phyloP scores from a whole-genome alignment of 228 moss, liverwort and hornwort genomes.

The Sphagnum magellanicum region DNA sequence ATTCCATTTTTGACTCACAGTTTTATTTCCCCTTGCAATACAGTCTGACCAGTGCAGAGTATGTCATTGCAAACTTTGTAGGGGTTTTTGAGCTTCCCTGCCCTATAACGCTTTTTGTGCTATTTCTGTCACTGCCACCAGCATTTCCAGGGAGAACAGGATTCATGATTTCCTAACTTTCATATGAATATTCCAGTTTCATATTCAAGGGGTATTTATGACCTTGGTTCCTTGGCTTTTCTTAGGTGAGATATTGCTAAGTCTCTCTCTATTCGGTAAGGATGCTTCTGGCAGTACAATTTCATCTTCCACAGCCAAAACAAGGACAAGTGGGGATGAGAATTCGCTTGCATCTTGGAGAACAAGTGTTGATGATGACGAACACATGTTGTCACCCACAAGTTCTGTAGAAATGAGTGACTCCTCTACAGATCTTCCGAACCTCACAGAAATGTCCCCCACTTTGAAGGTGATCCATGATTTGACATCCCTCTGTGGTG shows the following conservation, averaged over 20 bases:
- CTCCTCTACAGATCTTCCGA: constrained; percentile 11
- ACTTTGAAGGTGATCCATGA: too few species aligned
- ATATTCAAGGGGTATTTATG: not conserved
- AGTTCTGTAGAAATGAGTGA: constrained; percentile 39
- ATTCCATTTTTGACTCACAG: too few species aligned
- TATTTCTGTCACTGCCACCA: too few species aligned
- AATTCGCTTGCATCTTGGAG: constrained; percentile 5
- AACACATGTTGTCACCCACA: constrained; percentile 18
- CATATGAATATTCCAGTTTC: not conserved
- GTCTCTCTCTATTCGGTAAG: constrained; percentile 51
- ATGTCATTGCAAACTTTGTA: too few species aligned
- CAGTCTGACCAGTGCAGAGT: too few species aligned
- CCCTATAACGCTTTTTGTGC: too few species aligned
- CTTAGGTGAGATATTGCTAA: constrained; percentile 56
- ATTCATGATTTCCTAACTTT: too few species aligned
- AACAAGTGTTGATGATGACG: constrained; percentile 14
- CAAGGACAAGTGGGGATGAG: constrained; percentile 3
- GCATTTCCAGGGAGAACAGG: too few species aligned
- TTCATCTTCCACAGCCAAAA: not conserved
- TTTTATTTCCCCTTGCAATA: too few species aligned
- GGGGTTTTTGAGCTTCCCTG: too few species aligned
- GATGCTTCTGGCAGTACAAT: constrained; percentile 12
- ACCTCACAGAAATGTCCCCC: constrained; percentile 7
- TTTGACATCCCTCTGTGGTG: too few species aligned
- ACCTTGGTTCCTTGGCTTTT: not conserved